Evolutionary conservation across 176 grass and related monocot genomes (phyloP).

Genomic region (Zea mays): DNA sequence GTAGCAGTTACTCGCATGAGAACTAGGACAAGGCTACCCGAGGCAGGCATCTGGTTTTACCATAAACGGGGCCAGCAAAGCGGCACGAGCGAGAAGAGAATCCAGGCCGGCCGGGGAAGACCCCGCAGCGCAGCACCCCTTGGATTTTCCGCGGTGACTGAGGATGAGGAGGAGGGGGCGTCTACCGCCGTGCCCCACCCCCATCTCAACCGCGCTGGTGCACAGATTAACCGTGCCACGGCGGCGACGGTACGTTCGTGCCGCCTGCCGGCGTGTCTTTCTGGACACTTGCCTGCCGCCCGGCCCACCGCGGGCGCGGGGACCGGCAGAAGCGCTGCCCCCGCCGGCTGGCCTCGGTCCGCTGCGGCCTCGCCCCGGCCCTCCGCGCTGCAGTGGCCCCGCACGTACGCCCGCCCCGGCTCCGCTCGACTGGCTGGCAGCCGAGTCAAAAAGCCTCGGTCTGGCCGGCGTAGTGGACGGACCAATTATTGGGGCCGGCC

Average conservation of each 20-base stretch:
- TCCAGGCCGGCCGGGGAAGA: not conserved
- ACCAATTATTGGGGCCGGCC: slow-evolving; percentile 18
- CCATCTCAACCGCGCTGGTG: not conserved
- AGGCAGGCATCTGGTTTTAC: not conserved
- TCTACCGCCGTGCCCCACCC: not conserved
- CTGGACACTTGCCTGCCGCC: slow-evolving; percentile 3
- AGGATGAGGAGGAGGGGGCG: too few species aligned
- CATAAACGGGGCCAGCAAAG: slow-evolving; percentile 26
- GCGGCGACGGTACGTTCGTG: not conserved
- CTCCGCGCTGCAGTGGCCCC: not conserved
- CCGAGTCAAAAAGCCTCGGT: not conserved
- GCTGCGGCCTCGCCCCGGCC: not conserved
- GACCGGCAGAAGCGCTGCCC: not conserved
- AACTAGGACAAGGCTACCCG: too few species aligned
- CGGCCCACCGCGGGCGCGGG: not conserved
- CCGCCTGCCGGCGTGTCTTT: not conserved
- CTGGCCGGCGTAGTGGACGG: not conserved
- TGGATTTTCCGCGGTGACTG: slow-evolving; percentile 13
- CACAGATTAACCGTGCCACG: not conserved
- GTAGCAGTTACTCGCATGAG: too few species aligned
- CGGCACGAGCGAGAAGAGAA: not conserved
- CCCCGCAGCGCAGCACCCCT: not conserved
- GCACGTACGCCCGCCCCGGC: not conserved
- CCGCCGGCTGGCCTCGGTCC: too few species aligned
- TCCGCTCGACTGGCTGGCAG: not conserved